Evolutionary conservation across 306 rosid species (phyloP).

Genomic region (Gastrolobium bilobum): DNA sequence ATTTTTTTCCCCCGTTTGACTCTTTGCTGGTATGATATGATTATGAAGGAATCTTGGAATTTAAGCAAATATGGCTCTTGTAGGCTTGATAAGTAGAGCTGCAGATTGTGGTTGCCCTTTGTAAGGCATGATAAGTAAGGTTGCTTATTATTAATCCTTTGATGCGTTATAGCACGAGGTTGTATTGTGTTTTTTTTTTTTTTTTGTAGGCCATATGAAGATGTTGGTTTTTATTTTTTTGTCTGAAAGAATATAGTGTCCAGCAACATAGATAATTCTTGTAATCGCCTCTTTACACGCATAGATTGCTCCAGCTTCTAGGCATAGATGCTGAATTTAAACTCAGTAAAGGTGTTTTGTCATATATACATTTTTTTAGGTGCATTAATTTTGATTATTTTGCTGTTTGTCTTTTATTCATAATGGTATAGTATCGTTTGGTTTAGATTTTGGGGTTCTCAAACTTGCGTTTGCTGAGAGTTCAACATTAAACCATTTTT

Average conservation of each 20-base stretch:
- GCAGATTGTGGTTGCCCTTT: too few species aligned
- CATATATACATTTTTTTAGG: too few species aligned
- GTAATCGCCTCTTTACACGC: constrained; percentile 24
- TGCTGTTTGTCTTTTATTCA: background rate
- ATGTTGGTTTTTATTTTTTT: constrained; percentile 4
- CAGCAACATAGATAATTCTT: constrained; percentile 17
- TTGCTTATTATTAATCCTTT: too few species aligned
- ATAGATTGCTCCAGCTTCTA: constrained; percentile 16
- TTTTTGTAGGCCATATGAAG: background rate
- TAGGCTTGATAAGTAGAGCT: constrained; percentile 19
- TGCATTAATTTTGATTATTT: background rate
- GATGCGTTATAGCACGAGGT: too few species aligned
- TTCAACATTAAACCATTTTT: too few species aligned
- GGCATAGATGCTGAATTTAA: background rate
- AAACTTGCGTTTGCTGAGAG: too few species aligned
- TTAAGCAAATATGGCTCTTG: constrained; percentile 39
- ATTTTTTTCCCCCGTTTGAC: background rate
- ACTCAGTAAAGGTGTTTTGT: background rate
- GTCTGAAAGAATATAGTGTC: constrained; percentile 29
- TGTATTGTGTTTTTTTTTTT: too few species aligned
- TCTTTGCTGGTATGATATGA: constrained; percentile 7
- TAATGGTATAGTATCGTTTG: too few species aligned
- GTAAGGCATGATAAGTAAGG: too few species aligned
- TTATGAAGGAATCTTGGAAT: constrained; percentile 20
- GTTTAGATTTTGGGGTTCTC: too few species aligned